Base-by-base conservation (phyloP, 768 basidiomycete species). In the Suillus americanus region DNA sequence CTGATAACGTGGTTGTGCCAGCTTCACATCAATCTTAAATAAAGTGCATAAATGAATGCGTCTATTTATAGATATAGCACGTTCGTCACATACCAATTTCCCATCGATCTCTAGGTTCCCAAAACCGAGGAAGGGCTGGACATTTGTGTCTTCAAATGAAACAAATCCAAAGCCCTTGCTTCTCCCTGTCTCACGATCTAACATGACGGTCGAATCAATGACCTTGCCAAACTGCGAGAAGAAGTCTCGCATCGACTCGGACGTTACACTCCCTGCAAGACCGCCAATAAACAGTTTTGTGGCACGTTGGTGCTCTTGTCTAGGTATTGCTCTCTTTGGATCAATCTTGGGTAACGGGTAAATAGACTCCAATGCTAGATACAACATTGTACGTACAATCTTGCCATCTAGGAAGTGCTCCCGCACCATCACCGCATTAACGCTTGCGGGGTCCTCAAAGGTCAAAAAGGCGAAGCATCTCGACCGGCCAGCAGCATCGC, bases 151-250 rank as follows among this genome's bases (percentile, higher is more conserved):
- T 73, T 95, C 91, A 72, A 98, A 97, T 0, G 95, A 97, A 13
- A 99, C 94, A 73, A 99, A 99, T 0, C 96, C 97, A 68, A 99
- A 99, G 14, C 97, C 97, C 76, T 99, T 97, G 79, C 93, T 95
- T 57, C 95, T 80, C 30, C 92, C 91, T 4, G 95, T 95, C 77
- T 98, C 95, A 51, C 95, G 90, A 78, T 99, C 97, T 69, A 97
- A 84, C 97, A 99, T 99, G 69, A 99, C 95, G 1, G 97, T 99
- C 53, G 97, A 95, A 75, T 99, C 97, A 71, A 97, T 91, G 67
- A 99, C 95, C 69, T 89, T 90, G 66, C 97, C 97, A 70, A 92
- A 99, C 74, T 96, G 91, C 50, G 89, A 88, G 79, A 99, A 97
- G 80, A 92, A 98, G 61, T 89, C 87, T 68, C 92, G 89, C 89